Evolutionary conservation across 2,329 filamentous ascomycete genomes (phyloP), one percentile per base, ranked within the genome.

Genomic region (Didymella pinodella): DNA sequence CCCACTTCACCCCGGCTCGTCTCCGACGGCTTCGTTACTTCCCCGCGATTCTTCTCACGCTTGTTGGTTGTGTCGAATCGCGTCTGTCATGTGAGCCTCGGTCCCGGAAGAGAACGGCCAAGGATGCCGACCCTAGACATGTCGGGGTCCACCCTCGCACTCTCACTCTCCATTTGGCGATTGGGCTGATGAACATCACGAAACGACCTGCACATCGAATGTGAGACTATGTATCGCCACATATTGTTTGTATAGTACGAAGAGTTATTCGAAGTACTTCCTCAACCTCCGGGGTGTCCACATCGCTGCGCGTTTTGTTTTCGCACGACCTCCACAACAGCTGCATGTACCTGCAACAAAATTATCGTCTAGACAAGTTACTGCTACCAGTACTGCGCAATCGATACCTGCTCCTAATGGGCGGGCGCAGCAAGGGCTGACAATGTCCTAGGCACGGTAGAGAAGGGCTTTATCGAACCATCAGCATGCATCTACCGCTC

Each of bases 91-190:
- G 47, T 41, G 54, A 46, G 47, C 54, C 54, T 46, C 47, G 54
- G 54, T 16, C 20, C 38, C 10, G 20, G 38, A 25, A 11, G 11
- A 10, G 38, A 41, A n/a, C 10, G 28, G 54, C 54, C 54, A 51
- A 57, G 54, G 47, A 50, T 47, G 47, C 54, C 54, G 54, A 41
- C 36, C n/a, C 38, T 43, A 34, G 28, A 22, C 7, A 40, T 18
- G 29, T 51, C 40, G 12, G 14, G 29, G 47, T 38, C 32, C 32
- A 48, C 40, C 31, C 44, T 14, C 38, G 38, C 28, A 26, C 40
- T 20, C 4, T 22, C 29, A 41, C 11, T 10, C 20, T 41, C 20
- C 20, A 25, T 12, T 12, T 22, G 38, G 38, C 1, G 5, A 20
- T 38, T 16, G n/a, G 2, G 7, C 7, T 38, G 4, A 38, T 38